Base-by-base conservation (phyloP, 176 grass and related monocot species). In the Oryza meyeriana region DNA sequence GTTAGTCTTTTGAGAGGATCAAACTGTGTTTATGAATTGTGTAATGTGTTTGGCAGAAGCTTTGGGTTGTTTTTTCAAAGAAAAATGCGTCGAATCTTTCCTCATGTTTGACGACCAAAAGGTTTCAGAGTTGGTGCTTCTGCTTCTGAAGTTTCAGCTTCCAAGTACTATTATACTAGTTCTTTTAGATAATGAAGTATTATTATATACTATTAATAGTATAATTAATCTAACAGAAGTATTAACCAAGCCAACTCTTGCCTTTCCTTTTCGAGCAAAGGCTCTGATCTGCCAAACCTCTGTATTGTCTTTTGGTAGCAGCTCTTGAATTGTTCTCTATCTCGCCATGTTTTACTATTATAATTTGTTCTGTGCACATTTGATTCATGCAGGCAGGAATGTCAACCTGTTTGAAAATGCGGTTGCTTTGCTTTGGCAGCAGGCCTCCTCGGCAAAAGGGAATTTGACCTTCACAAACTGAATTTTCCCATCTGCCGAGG, bases 71-170 rank as follows among this genome's bases (percentile, higher is more conserved):
- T 68, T 67, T 57, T 35, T 7, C 9, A 10, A 59, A 14, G 61
- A 8, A 9, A 76, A 18, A 81, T 58, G 35, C 70, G 26, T 57
- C 12, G 69, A 61, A 75, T 68, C 26, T 80, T 41, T 79, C 69
- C 40, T 72, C 79, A 30, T 42, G 75, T 80, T 85, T 89, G 83
- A 86, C 83, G 66, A 81, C 83, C 44, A 89, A 85, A 89, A 89
- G 61, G 62, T 70, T 50, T 4, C 0, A 32, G 6, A 25, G 48
- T 75, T 58, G 36, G 76, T 75, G n/a, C 30, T 32, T 44, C 7
- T 64, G 25, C 24, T 61, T 74, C 39, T 12, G 31, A 36, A 47
- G 38, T 35, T 72, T 74, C 58, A 74, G 40, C 27, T 36, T 8
- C 39, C 38, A 18, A 1, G 17, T 14, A 72, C 25, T 59, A 59